phyloP scores from a whole-genome alignment of 2,329 filamentous ascomycete genomes.

The Colletotrichum tamarilloi region DNA sequence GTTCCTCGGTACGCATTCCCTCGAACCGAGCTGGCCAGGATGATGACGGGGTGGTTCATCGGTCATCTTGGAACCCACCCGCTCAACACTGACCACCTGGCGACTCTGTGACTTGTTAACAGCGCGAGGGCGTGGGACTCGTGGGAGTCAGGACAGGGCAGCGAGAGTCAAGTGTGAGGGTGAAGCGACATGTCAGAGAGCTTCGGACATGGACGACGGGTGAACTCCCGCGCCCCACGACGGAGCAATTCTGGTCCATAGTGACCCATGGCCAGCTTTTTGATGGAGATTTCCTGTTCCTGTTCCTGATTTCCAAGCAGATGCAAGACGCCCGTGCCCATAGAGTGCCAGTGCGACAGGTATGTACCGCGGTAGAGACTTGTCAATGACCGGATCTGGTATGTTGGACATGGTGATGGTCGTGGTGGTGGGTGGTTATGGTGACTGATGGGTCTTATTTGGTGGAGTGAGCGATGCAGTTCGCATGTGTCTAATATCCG shows the following conservation, averaged over 20 bases:
- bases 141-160: neutral
- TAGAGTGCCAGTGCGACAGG: constrained; percentile 12
- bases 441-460: constrained; percentile 16
- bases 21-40: constrained; percentile 32
- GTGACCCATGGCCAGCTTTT: neutral
- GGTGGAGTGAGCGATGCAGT: constrained; percentile 23
- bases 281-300: neutral
- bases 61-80: constrained; percentile 19
- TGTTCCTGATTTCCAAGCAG: constrained; percentile 28
- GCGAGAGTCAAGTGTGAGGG: no score
- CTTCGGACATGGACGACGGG: neutral
- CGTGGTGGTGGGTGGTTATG: constrained; percentile 2
- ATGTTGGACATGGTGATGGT: constrained; percentile 5
- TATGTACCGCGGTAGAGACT: constrained; percentile 24
- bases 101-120: neutral
- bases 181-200: neutral
- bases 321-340: constrained; percentile 22
- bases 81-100: constrained; percentile 4
- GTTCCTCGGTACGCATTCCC: constrained; percentile 23
- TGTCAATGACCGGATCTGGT: constrained; percentile 21
- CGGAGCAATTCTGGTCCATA: constrained; percentile 17
- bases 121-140: neutral
- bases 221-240: constrained; percentile 24
- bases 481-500: constrained; percentile 32
- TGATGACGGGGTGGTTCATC: constrained; percentile 34